Evolutionary conservation across 768 basidiomycete genomes (phyloP), one percentile per base, ranked within the genome.

Genomic region (Agrocybe praecox): DNA sequence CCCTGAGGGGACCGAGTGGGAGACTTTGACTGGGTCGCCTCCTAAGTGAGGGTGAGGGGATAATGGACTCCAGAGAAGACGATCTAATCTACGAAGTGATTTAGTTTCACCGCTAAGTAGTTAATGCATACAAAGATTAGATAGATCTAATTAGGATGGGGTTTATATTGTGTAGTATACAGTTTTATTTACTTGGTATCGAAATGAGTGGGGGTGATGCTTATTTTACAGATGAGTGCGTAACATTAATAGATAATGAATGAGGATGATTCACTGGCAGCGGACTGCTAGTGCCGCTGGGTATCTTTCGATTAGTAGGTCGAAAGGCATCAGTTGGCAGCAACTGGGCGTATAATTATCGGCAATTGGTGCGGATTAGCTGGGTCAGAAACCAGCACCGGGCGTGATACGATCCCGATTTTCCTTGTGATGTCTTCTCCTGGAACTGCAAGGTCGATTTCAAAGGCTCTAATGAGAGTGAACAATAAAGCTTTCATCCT

Each of bases 21-120:
- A 85, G 64, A 93, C 90, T 7, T 83, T 83, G 8, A 87, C 80
- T 1, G 90, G 90, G n/a, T 80, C 85, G 40, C 76, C 84, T 17
- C 88, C 88, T 7, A 69, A 64, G 44, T 53, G 57, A 53, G 7
- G 42, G 44, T 53, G 57, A 53, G 7, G 42, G 49, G 56, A 51
- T 33, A 22, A 46, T 14, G 40, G 32, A n/a, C 14, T 40, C 14
- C n/a, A n/a, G n/a, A n/a, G 12, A 14, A 40, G 36, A 15, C 14
- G 36, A 15, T 29, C 26, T 29, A 5, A 29, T 29, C 9, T 29
- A 29, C 26, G 26, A 29, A 29, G 5, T 29, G 9, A 29, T 29
- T n/a, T n/a, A n/a, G n/a, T n/a, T n/a, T n/a, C n/a, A n/a, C n/a
- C n/a, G n/a, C n/a, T n/a, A n/a, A n/a, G n/a, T n/a, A n/a, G n/a